Evolutionary conservation across 345 rosid genomes (phyloP).

Genomic region (Microthlaspi erraticum): DNA sequence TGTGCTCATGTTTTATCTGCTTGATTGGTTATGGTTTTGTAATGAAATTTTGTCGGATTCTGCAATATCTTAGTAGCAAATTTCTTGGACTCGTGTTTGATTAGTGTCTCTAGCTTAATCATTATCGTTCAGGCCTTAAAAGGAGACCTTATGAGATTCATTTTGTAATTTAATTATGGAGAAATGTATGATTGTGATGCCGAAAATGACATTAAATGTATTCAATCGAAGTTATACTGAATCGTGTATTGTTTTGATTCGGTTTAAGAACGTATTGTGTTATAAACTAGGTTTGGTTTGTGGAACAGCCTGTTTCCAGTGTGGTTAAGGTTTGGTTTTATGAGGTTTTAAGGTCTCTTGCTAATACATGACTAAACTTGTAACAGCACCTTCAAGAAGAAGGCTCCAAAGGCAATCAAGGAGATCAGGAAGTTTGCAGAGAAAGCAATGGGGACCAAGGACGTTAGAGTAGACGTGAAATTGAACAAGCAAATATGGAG

Average conservation of each 20-base stretch:
- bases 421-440: constrained; percentile 84
- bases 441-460: constrained; percentile 72
- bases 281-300: not conserved
- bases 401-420: constrained; percentile 87
- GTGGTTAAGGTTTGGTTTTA: not conserved
- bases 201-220: too few species aligned
- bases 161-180: not conserved
- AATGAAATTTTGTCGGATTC: not conserved
- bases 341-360: not conserved
- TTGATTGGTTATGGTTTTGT: not conserved
- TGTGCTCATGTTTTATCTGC: not conserved
- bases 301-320: not conserved
- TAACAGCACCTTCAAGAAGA: constrained; percentile 83
- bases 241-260: too few species aligned
- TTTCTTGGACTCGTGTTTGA: not conserved
- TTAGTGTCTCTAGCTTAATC: not conserved
- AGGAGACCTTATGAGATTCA: not conserved
- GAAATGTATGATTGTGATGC: constrained; percentile 1
- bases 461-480: constrained; percentile 81
- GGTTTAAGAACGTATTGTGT: not conserved
- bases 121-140: not conserved
- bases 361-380: not conserved
- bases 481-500: constrained; percentile 88
- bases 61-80: not conserved
- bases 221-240: too few species aligned